Percentiles rank a stretch among this genome's conserved stretches.
phyloP scores from a whole-genome alignment of 2,329 filamentous ascomycete genomes.

The Parascedosporium putredinis region DNA sequence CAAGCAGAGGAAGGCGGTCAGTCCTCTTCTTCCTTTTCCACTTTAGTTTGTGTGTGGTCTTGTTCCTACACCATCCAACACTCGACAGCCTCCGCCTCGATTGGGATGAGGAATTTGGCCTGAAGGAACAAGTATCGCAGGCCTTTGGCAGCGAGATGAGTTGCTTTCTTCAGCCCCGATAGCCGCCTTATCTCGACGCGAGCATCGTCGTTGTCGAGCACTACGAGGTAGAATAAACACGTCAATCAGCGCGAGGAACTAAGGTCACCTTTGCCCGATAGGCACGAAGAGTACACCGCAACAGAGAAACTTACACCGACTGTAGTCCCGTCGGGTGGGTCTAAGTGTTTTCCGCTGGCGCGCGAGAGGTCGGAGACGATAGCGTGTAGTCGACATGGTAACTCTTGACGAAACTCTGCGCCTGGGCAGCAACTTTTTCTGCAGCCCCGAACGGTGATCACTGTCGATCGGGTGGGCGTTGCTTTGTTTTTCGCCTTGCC shows the following conservation, averaged over 20 bases:
- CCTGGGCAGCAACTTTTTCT: background rate
- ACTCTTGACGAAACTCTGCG: background rate
- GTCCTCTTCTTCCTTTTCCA: background rate
- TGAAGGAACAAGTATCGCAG: background rate
- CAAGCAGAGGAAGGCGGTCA: background rate
- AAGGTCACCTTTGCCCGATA: too few relatives aligned
- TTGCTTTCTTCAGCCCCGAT: background rate
- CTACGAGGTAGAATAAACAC: too few relatives aligned
- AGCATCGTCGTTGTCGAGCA: background rate
- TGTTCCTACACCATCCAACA: constrained; percentile 1
- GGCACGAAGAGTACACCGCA: too few relatives aligned
- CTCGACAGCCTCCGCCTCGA: constrained; percentile 2
- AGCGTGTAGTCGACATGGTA: background rate
- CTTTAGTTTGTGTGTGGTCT: background rate
- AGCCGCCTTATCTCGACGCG: background rate
- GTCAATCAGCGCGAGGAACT: too few relatives aligned
- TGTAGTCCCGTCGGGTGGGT: background rate
- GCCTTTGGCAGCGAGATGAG: background rate
- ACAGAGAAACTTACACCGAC: background rate
- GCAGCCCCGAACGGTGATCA: background rate
- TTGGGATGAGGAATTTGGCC: constrained; percentile 3
- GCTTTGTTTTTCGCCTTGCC: too few relatives aligned
- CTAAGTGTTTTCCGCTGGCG: background rate
- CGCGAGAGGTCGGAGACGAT: background rate
- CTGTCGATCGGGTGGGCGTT: too few relatives aligned